phyloP scores from a whole-genome alignment of 176 grass and related monocot species.

The Triticum urartu region DNA sequence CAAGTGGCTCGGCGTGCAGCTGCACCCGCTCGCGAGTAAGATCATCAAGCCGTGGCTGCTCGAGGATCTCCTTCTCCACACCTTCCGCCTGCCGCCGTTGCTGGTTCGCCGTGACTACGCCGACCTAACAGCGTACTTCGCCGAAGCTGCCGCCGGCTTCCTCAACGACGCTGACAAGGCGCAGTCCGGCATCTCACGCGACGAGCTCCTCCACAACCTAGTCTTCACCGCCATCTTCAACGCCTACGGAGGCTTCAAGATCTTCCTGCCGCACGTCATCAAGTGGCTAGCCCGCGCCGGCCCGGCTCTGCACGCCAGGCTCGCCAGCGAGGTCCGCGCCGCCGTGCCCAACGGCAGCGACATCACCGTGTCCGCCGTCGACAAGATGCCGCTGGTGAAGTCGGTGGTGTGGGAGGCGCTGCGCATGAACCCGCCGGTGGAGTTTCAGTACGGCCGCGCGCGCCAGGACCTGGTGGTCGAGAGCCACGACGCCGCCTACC shows the following conservation, averaged over 20 bases:
- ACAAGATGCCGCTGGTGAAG: constrained; percentile 65
- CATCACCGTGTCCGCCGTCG: constrained; percentile 39
- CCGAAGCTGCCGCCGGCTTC: constrained; percentile 15
- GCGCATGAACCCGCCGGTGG: constrained; percentile 69
- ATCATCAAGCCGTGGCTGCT: constrained; percentile 43
- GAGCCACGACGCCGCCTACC: constrained; percentile 70
- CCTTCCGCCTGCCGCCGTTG: constrained; percentile 47
- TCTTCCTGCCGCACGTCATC: constrained; percentile 60
- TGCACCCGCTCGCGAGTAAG: constrained; percentile 59
- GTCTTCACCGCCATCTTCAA: constrained; percentile 73
- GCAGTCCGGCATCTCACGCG: constrained; percentile 29
- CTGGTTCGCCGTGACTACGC: constrained; percentile 65
- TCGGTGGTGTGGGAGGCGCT: constrained; percentile 73
- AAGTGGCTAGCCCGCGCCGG: constrained; percentile 59
- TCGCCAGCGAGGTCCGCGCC: constrained; percentile 50
- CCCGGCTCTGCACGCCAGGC: constrained; percentile 48
- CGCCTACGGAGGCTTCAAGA: constrained; percentile 73
- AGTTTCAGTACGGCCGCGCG: constrained; percentile 77
- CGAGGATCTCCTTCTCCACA: constrained; percentile 68
- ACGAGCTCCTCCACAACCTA: constrained; percentile 76
- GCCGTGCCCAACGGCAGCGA: not conserved
- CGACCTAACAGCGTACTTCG: constrained; percentile 49
- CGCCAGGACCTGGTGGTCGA: constrained; percentile 53
- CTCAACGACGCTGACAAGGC: constrained; percentile 55
- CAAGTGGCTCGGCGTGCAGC: constrained; percentile 63